phyloP scores from a whole-genome alignment of 345 rosid genomes.

The Citrus mangshanensis region DNA sequence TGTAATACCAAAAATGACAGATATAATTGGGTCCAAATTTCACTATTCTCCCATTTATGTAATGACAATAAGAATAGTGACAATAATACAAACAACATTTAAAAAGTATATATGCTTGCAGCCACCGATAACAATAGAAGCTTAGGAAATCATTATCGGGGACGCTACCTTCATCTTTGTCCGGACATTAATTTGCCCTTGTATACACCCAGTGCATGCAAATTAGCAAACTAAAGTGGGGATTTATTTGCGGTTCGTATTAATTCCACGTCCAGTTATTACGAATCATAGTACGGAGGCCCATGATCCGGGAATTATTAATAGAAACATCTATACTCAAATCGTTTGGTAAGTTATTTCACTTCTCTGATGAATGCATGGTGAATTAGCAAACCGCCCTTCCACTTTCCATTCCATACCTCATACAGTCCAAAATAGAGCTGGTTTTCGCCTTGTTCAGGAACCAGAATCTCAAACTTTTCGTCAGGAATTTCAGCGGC shows the following conservation, averaged over 20 bases:
- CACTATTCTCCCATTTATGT: no score
- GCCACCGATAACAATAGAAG: no score
- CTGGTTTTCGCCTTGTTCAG: background rate
- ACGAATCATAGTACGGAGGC: background rate
- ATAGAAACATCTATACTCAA: no score
- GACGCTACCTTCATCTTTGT: no score
- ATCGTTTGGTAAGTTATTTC: background rate
- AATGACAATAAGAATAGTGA: no score
- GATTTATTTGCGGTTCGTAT: background rate
- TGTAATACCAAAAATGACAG: no score
- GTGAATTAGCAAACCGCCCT: conserved; percentile 35
- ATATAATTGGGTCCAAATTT: no score
- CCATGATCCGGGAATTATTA: background rate
- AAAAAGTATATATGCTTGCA: no score
- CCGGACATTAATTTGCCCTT: no score
- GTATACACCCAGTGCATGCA: no score
- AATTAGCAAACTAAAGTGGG: background rate
- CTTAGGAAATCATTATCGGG: no score
- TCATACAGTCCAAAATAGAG: conserved; percentile 70
- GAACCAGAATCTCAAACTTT: conserved; percentile 2
- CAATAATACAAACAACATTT: no score
- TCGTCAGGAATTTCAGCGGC: conserved; percentile 1
- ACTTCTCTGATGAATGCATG: background rate
- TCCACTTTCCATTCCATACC: conserved; percentile 66
- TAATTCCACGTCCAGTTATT: background rate